Conservation (phyloP, 75 land plant genomes). For the Adiantum capillusveneris region DNA sequence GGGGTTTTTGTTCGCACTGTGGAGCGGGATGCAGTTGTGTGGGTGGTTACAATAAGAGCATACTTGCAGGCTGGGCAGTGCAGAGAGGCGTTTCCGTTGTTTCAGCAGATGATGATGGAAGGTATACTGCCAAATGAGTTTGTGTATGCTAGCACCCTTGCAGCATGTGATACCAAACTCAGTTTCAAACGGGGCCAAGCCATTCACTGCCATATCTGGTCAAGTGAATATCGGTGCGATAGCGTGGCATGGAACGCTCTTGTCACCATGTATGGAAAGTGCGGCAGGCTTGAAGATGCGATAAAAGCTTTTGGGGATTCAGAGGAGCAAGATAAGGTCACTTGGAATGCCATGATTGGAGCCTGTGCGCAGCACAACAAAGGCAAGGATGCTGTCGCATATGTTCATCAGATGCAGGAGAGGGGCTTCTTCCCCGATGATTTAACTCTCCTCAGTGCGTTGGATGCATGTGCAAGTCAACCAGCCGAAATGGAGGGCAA, state of each 20-base stretch:
- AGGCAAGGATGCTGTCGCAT: neutral
- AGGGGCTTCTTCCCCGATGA: slow-evolving; percentile 31
- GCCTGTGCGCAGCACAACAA: neutral
- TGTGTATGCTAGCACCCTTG: slow-evolving; percentile 33
- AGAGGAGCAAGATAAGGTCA: neutral
- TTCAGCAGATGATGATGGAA: slow-evolving; percentile 18
- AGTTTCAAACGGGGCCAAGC: neutral
- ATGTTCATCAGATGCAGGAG: slow-evolving; percentile 18
- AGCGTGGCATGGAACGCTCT: neutral
- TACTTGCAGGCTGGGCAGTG: slow-evolving; percentile 13
- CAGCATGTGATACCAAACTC: neutral
- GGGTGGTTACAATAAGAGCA: slow-evolving; percentile 28
- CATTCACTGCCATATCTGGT: neutral
- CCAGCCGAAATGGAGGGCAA: slow-evolving; percentile 39
- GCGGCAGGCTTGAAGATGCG: neutral
- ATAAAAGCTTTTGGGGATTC: neutral
- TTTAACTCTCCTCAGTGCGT: slow-evolving; percentile 29
- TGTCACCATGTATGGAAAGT: slow-evolving; percentile 2
- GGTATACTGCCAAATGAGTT: slow-evolving; percentile 28
- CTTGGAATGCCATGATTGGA: neutral
- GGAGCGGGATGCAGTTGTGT: slow-evolving; percentile 11
- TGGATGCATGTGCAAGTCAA: slow-evolving; percentile 36
- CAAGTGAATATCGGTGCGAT: neutral
- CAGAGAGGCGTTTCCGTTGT: slow-evolving; percentile 7
- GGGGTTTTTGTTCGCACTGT: neutral